Evolutionary conservation across 192 early-diverging fungal genomes (phyloP).

Genomic region (Linnemannia exigua): DNA sequence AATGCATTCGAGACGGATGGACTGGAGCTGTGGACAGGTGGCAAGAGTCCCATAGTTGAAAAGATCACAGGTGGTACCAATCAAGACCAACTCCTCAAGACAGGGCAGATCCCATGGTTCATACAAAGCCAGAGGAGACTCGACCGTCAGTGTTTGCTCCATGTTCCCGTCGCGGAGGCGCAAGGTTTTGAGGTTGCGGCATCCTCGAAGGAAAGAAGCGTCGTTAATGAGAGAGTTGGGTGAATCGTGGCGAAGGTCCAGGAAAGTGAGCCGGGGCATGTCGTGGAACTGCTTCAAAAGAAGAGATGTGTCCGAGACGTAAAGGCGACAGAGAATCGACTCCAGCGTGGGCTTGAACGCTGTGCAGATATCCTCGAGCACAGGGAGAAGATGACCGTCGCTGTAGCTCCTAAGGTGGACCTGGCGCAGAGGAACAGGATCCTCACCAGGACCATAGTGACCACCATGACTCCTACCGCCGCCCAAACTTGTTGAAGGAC

Average conservation of each 20-base stretch:
- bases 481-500: neutral
- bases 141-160: neutral
- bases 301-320: neutral
- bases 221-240: neutral
- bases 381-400: constrained; percentile 13
- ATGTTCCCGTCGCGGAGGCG: constrained; percentile 2
- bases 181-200: constrained; percentile 14
- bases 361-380: constrained; percentile 24
- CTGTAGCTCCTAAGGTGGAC: neutral
- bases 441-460: constrained; percentile 14
- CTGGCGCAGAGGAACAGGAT: constrained; percentile 17
- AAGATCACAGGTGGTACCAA: constrained; percentile 10
- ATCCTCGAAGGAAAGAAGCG: constrained; percentile 18
- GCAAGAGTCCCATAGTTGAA: constrained; percentile 30
- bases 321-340: neutral
- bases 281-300: neutral
- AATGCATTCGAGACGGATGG: constrained; percentile 8
- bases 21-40: constrained; percentile 2
- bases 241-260: constrained; percentile 8
- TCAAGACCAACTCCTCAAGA: constrained; percentile 10
- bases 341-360: constrained; percentile 23
- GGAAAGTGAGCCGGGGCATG: constrained; percentile 8
- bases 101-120: constrained; percentile 25
- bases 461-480: constrained; percentile 17
- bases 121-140: neutral